Conservation (phyloP, 495 filamentous ascomycete genomes). For the Hyaloscypha hepaticicola region DNA sequence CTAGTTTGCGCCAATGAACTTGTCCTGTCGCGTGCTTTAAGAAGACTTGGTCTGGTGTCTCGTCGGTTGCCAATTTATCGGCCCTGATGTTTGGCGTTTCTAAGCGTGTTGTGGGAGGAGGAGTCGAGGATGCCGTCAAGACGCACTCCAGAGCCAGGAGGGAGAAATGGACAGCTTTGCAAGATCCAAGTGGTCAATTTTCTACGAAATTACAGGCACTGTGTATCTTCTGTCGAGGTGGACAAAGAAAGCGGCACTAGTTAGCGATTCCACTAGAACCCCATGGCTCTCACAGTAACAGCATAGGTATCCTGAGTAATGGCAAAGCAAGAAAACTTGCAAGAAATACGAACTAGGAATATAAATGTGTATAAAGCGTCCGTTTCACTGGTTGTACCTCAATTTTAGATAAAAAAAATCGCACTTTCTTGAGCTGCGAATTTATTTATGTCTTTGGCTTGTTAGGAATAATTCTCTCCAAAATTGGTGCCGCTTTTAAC, state of each 20-base stretch:
- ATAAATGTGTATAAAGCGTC: no score
- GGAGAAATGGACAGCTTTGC: slow-evolving; percentile 7
- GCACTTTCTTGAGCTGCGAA: no score
- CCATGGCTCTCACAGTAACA: not conserved
- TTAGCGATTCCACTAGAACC: not conserved
- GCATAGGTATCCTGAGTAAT: no score
- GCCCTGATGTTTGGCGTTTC: slow-evolving; percentile 1
- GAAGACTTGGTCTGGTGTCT: slow-evolving; percentile 10
- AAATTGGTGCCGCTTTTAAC: not conserved
- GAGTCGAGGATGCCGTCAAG: not conserved
- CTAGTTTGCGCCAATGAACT: slow-evolving; percentile 19
- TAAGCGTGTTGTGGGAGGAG: not conserved
- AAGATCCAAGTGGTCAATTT: not conserved
- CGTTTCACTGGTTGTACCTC: no score
- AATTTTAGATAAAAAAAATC: no score
- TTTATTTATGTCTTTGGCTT: no score
- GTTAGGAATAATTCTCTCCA: no score
- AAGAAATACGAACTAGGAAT: no score
- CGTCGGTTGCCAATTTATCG: slow-evolving; percentile 12
- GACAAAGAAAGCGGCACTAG: not conserved
- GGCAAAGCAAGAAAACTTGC: no score
- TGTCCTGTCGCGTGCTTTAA: slow-evolving; percentile 20
- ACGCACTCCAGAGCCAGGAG: no score
- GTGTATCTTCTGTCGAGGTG: not conserved
- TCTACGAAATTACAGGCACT: not conserved